Evolutionary conservation across 768 basidiomycete genomes (phyloP), one percentile per base, ranked within the genome.

Genomic region (Russula foetens): DNA sequence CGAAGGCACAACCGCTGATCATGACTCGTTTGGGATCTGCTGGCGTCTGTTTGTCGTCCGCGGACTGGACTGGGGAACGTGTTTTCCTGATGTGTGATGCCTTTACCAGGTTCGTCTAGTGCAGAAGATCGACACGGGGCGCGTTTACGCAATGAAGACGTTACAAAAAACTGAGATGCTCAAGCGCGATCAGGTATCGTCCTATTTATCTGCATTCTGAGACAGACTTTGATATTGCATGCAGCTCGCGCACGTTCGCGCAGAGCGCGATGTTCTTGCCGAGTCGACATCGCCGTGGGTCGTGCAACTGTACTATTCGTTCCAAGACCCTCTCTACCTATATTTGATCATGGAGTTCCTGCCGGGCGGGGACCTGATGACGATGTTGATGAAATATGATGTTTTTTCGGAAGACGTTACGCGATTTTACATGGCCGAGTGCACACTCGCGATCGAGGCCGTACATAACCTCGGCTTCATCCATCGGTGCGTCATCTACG

Each of bases 321-420:
- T 98, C 79, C 97, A 98, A 71, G 97, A 98, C 71, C 77, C 89
- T 1, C 77, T 86, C 46, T 92, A 90, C 67, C 82, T 99, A 19
- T 99, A 98, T 74, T 79, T 99, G 57, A 90, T 98, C 77, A 98
- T 98, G 97, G 97, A 98, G 75, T 99, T 96, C 74, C 79, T 99
- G 53, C 95, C 96, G 58, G 97, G 97, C 47, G 97, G 97, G 35
- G 97, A 99, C 72, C 79, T 98, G 62, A 98, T 99, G 97, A 97
- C 95, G 7, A 98, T 98, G 96, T 79, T 98, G 61, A 98, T 98
- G 81, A 98, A 98, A 75, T 98, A 98, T 74, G 97, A 98, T 71
- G 96, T 95, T 1, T 98, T 98, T 75, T 91, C 91, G 0, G 96
- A 98, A 75, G 97, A 98, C 67, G 96, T 98, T n/a, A 94, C 93